phyloP scores from a whole-genome alignment of 805 yeast genomes.

The Kodamaea lidongshanica region DNA sequence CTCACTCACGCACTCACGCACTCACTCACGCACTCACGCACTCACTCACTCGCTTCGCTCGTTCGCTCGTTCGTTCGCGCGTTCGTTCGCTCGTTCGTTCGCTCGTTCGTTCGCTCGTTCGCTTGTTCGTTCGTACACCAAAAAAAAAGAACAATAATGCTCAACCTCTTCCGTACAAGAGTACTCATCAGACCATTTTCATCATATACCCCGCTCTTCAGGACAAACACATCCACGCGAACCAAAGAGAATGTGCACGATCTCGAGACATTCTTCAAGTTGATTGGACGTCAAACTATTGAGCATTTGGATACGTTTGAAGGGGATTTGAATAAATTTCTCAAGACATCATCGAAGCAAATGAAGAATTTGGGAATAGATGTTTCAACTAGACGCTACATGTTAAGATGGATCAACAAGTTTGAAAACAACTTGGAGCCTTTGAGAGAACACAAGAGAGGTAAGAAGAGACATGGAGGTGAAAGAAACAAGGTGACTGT shows the following conservation, averaged over 20 bases:
- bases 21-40: too few relatives aligned
- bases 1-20: too few relatives aligned
- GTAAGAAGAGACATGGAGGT: slow-evolving; percentile 79
- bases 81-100: too few relatives aligned
- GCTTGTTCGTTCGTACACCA: too few relatives aligned
- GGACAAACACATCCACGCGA: slow-evolving; percentile 48
- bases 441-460: slow-evolving; percentile 51
- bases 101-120: too few relatives aligned
- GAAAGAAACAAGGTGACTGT: slow-evolving; percentile 65
- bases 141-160: too few relatives aligned
- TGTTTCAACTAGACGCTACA: slow-evolving; percentile 61
- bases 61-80: too few relatives aligned
- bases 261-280: slow-evolving; percentile 63
- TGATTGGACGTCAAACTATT: slow-evolving; percentile 68
- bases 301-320: slow-evolving; percentile 69
- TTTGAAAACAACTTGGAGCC: slow-evolving; percentile 51
- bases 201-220: slow-evolving; percentile 15
- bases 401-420: slow-evolving; percentile 66
- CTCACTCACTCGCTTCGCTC: too few relatives aligned
- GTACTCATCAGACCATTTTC: slow-evolving; percentile 9
- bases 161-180: slow-evolving; percentile 1
- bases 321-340: slow-evolving; percentile 51
- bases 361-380: slow-evolving; percentile 78
- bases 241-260: slow-evolving; percentile 48
- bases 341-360: slow-evolving; percentile 45